Evolutionary conservation across 192 early-diverging fungal genomes (phyloP).

Genomic region (Entomortierella parvispora): DNA sequence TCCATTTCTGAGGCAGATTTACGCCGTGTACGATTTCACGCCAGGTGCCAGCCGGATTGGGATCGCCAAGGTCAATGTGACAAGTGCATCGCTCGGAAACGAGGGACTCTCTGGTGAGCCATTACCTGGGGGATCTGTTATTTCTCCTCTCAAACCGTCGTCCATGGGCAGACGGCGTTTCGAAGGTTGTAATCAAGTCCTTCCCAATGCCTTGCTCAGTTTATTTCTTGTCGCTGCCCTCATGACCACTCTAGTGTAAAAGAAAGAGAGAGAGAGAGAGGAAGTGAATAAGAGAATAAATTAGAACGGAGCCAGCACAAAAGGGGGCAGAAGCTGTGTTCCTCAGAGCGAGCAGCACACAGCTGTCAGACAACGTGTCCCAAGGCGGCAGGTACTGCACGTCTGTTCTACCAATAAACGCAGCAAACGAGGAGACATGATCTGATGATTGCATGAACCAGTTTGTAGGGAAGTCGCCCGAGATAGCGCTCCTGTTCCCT

Average conservation of each 20-base stretch:
- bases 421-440: not conserved
- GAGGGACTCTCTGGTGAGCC: slow-evolving; percentile 21
- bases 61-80: slow-evolving; percentile 11
- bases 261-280: not conserved
- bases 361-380: no score
- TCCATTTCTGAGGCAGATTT: slow-evolving; percentile 19
- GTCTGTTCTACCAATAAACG: not conserved
- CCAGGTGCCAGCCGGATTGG: slow-evolving; percentile 13
- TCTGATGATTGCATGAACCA: no score
- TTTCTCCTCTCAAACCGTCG: slow-evolving; percentile 1
- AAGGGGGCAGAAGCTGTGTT: not conserved
- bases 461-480: no score
- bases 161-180: not conserved
- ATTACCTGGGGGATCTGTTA: slow-evolving; percentile 16
- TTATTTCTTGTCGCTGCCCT: not conserved
- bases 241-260: not conserved
- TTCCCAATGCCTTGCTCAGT: not conserved
- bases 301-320: not conserved
- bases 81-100: slow-evolving; percentile 3
- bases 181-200: not conserved
- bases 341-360: no score
- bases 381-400: not conserved
- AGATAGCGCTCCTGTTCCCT: no score
- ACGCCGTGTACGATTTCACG: slow-evolving; percentile 23
- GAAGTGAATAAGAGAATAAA: not conserved